These are phyloP conservation scores for Botryotinia calthae DNA, from an alignment of 2,329 filamentous ascomycete species.

Conservation along the genomic window DNA sequence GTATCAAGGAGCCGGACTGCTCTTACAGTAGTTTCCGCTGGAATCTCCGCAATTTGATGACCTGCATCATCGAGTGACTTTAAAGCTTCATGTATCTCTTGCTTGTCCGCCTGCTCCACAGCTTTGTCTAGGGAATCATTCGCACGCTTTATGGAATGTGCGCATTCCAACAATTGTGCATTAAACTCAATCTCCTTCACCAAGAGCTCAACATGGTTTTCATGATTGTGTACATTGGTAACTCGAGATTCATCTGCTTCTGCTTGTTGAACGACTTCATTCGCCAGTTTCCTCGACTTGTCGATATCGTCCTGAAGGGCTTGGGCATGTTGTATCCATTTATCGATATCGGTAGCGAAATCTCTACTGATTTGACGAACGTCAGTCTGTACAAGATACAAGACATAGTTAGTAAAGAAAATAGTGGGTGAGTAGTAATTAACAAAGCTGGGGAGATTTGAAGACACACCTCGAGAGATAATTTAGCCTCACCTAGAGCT, in stretches of 20 bases:
- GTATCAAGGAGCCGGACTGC: conserved; percentile 63
- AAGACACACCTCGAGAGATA: conserved; percentile 45
- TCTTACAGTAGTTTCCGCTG: conserved; percentile 59
- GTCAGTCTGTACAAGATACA: conserved; percentile 44
- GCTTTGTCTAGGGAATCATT: conserved; percentile 62
- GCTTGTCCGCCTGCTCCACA: conserved; percentile 54
- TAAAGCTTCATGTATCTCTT: conserved; percentile 56
- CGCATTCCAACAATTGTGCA: conserved; percentile 51
- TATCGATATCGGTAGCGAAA: conserved; percentile 74
- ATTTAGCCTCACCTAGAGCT: conserved; percentile 45
- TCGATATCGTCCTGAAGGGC: conserved; percentile 83
- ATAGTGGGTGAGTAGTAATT: background rate
- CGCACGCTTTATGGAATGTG: conserved; percentile 54
- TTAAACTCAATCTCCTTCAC: conserved; percentile 58
- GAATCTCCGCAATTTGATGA: conserved; percentile 56
- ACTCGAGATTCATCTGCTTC: conserved; percentile 58
- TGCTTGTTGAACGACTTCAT: conserved; percentile 75
- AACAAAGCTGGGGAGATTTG: background rate
- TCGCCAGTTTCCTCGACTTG: conserved; percentile 73
- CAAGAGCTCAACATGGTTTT: conserved; percentile 57
- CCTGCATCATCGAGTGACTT: conserved; percentile 60
- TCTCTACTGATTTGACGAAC: conserved; percentile 75
- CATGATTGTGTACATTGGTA: conserved; percentile 42
- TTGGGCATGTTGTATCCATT: conserved; percentile 83
- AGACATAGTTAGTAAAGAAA: conserved; percentile 19